phyloP scores from a whole-genome alignment of 23 red algal genomes.

The Agarophyton chilense region DNA sequence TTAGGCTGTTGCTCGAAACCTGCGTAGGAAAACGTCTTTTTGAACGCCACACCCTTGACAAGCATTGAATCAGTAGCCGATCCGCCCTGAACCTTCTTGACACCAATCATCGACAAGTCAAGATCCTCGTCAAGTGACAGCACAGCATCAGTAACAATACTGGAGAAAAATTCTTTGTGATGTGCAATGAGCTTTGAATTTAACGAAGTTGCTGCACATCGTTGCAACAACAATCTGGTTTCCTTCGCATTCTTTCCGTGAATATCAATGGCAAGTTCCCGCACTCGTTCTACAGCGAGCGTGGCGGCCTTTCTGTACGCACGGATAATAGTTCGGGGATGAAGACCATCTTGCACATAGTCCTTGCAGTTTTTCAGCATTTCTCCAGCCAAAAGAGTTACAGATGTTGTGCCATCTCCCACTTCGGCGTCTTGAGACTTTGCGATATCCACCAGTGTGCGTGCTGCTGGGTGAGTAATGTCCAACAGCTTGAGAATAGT shows the following conservation, averaged over 20 bases:
- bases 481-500: slow-evolving; percentile 93
- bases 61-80: slow-evolving; percentile 80
- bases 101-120: slow-evolving; percentile 93
- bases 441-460: slow-evolving; percentile 87
- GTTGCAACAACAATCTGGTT: slow-evolving; percentile 63
- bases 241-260: slow-evolving; percentile 60
- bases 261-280: slow-evolving; percentile 84
- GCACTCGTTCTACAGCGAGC: slow-evolving; percentile 59
- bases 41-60: slow-evolving; percentile 95
- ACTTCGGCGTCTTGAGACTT: slow-evolving; percentile 92
- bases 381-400: slow-evolving; percentile 91
- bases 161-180: slow-evolving; percentile 90
- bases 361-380: slow-evolving; percentile 93
- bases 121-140: slow-evolving; percentile 86
- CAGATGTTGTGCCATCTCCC: slow-evolving; percentile 95
- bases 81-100: slow-evolving; percentile 96
- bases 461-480: slow-evolving; percentile 90
- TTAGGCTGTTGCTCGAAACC: slow-evolving; percentile 99
- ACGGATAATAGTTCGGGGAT: slow-evolving; percentile 83
- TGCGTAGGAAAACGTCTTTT: slow-evolving; percentile 99
- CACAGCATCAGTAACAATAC: slow-evolving; percentile 96
- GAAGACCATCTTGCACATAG: slow-evolving; percentile 95
- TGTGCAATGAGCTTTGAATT: slow-evolving; percentile 97
- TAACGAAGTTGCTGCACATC: slow-evolving; percentile 87
- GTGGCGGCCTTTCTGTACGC: slow-evolving; percentile 77